A percentile compares a stretch with the other conserved stretches of the same genome.
Conservation (phyloP, 139 green algal genomes). For the Protoeuglena noctilucae region DNA sequence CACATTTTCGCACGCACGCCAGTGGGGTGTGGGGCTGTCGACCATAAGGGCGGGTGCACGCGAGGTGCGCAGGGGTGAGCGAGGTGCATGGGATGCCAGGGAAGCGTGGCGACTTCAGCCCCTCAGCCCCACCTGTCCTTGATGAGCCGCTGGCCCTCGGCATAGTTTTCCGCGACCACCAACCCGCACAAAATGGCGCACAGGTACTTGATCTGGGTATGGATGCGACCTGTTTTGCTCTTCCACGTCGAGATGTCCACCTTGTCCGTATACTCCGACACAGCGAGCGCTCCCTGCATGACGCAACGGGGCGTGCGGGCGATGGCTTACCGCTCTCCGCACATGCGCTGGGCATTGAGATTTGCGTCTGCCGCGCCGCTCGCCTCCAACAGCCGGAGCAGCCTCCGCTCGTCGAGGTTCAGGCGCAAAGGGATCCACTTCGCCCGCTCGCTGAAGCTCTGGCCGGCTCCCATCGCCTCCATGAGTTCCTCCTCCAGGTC, state of each 20-base stretch:
- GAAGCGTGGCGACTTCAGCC: too few relatives aligned
- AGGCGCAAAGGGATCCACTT: conserved; percentile 56
- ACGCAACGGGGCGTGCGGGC: too few relatives aligned
- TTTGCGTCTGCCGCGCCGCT: too few relatives aligned
- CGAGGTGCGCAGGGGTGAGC: too few relatives aligned
- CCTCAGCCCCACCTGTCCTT: too few relatives aligned
- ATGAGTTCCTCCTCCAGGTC: background rate
- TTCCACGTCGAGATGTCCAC: conserved; percentile 70
- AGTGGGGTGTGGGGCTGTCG: too few relatives aligned
- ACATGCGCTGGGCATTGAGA: too few relatives aligned
- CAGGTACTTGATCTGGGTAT: conserved; percentile 56
- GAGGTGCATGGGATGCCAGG: too few relatives aligned
- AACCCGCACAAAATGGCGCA: conserved; percentile 72
- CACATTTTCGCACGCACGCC: too few relatives aligned
- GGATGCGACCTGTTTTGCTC: conserved; percentile 50
- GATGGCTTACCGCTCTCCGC: too few relatives aligned
- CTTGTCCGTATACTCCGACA: conserved; percentile 61
- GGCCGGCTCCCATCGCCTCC: background rate
- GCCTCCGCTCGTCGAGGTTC: conserved; percentile 42
- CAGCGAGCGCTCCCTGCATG: conserved; percentile 43
- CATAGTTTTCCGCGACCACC: conserved; percentile 70
- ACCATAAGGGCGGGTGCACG: too few relatives aligned
- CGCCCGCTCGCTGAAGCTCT: conserved; percentile 32
- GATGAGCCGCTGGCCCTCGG: conserved; percentile 64
- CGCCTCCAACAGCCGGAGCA: conserved; percentile 68